Base-by-base conservation (phyloP, 73 alveolate genomes). In the Effrenium voratum region DNA sequence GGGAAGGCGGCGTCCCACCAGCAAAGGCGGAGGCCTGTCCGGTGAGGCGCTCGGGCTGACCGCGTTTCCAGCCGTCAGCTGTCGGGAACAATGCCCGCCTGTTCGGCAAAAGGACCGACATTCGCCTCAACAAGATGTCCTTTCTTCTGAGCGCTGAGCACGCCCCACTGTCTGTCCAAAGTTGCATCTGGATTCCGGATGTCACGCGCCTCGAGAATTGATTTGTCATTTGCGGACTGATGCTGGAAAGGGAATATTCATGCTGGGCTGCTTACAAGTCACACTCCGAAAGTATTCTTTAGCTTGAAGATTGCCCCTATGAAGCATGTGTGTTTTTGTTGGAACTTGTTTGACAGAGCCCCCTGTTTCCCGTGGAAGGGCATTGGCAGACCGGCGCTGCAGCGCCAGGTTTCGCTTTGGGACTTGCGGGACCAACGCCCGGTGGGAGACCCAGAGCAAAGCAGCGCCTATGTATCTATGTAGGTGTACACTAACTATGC, bases 1-100 rank as follows among this genome's bases (percentile, higher is more conserved):
- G n/a, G n/a, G n/a, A n/a, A n/a, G n/a, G n/a, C n/a, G n/a, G n/a
- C n/a, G n/a, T n/a, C n/a, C n/a, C n/a, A n/a, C n/a, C n/a, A n/a
- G n/a, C n/a, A n/a, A n/a, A 79, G 90, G 90, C 30, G 90, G 90
- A 60, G 46, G 46, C 90, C 22, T 79, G 90, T 79, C n/a, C 32
- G 90, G 90, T 8, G 90, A 79, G 90, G 90, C 68, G 68, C 30
- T 22, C 22, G 68, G 22, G 12, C 68, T 55, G 68, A 55, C 12
- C 12, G 22, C 68, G 30, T 22, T 55, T 57, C 72, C 1, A 2
- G n/a, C 28, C 28, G n/a, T 57, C 68, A 55, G 68, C 68, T 57
- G 16, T 2, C 28, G 72, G 16, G 16, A 30, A 57, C 28, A 60
- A 79, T 60, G 66, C 46, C 30, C 46, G 90, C 90, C 43, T 79